Evolutionary conservation across 805 yeast species (phyloP).

Genomic region (Starmerella gropengiesseri): DNA sequence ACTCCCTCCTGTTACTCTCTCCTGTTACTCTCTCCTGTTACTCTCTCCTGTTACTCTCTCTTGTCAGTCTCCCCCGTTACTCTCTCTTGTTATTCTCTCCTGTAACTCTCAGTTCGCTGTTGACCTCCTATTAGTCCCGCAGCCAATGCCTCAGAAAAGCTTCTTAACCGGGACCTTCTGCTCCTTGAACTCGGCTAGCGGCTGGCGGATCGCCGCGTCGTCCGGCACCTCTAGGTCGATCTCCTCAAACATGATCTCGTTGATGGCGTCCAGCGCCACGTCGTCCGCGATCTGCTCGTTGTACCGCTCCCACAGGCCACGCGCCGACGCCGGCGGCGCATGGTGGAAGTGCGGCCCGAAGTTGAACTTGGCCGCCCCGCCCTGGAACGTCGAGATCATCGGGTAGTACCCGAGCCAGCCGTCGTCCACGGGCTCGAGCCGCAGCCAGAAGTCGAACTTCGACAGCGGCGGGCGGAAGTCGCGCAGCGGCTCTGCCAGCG

Average conservation of each 20-base stretch:
- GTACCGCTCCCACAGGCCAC: conserved; percentile 49
- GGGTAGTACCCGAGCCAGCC: conserved; percentile 88
- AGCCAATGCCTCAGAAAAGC: conserved; percentile 1
- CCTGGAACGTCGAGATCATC: conserved; percentile 68
- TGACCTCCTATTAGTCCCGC: not conserved
- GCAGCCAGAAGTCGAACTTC: conserved; percentile 28
- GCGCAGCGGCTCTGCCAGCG: conserved; percentile 53
- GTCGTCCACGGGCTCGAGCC: conserved; percentile 43
- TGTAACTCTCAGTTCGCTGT: too few relatives aligned
- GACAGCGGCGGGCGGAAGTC: conserved; percentile 75
- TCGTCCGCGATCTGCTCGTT: conserved; percentile 68
- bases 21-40: too few relatives aligned
- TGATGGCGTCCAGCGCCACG: conserved; percentile 69
- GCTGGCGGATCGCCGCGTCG: conserved; percentile 1
- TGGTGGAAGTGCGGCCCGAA: conserved; percentile 49
- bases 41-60: too few relatives aligned
- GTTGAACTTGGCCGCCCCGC: conserved; percentile 63
- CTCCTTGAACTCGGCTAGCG: conserved; percentile 9
- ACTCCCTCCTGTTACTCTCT: too few relatives aligned
- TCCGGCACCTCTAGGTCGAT: conserved; percentile 12
- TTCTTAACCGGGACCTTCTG: conserved; percentile 4
- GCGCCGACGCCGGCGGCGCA: conserved; percentile 29
- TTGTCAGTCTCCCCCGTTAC: too few relatives aligned
- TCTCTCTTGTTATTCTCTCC: too few relatives aligned
- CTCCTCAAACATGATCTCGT: conserved; percentile 38